A percentile compares a stretch with the other conserved stretches of the same genome.
Evolutionary conservation across 495 filamentous ascomycete species (phyloP).

Genomic region (Podospora pseudoanserina): DNA sequence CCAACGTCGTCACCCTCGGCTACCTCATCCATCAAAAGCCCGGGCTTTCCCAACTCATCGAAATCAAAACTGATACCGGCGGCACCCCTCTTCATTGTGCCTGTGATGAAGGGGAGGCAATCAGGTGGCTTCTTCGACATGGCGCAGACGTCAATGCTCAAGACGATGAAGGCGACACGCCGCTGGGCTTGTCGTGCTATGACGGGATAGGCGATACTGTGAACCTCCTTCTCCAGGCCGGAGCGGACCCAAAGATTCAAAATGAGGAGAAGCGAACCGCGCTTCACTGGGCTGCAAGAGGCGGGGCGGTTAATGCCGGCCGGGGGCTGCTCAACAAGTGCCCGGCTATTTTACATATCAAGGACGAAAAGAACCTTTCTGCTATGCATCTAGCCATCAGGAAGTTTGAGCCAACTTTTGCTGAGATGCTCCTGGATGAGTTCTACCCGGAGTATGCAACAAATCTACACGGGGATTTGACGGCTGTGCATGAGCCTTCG

Average conservation of each 20-base stretch:
- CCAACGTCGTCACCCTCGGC: background rate
- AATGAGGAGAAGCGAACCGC: background rate
- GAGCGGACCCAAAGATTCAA: background rate
- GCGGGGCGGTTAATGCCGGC: background rate
- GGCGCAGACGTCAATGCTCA: background rate
- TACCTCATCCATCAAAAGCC: background rate
- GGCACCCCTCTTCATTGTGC: background rate
- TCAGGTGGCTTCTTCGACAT: background rate
- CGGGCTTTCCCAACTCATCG: background rate
- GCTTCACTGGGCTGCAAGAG: background rate
- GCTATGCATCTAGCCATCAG: background rate
- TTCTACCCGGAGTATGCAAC: background rate
- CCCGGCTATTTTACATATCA: background rate
- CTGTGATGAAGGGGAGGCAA: background rate
- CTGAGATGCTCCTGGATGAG: background rate
- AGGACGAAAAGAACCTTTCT: background rate
- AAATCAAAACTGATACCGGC: background rate
- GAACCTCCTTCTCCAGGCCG: background rate
- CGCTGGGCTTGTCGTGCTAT: background rate
- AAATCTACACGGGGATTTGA: background rate
- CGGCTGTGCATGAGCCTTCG: background rate
- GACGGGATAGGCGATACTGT: background rate
- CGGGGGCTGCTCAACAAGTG: background rate
- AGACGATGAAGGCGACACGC: background rate
- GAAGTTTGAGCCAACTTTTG: background rate